Evolutionary conservation across 208 protist species (phyloP).

Genomic region (Leishmania major): DNA sequence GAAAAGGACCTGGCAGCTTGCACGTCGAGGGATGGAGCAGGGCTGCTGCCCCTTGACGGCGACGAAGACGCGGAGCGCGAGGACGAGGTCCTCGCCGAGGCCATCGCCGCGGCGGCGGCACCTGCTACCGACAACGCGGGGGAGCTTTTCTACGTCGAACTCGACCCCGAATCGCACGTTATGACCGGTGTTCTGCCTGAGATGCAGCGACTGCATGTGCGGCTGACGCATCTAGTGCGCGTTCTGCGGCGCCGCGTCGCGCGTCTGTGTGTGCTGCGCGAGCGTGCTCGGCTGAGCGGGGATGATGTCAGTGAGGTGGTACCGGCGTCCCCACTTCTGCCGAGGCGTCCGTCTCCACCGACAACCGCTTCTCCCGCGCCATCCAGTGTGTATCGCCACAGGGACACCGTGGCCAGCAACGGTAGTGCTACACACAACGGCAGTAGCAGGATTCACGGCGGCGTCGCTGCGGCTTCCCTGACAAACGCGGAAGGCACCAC

Average conservation of each 20-base stretch:
- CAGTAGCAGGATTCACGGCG: not conserved
- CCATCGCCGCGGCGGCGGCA: not conserved
- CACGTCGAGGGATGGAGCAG: not conserved
- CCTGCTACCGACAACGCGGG: constrained; percentile 10
- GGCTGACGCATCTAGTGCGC: constrained; percentile 22
- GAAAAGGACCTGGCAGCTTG: not conserved
- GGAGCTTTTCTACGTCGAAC: constrained; percentile 35
- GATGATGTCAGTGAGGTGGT: constrained; percentile 22
- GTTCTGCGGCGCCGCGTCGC: constrained; percentile 22
- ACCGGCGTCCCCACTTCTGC: constrained; percentile 1
- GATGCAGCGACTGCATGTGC: constrained; percentile 37
- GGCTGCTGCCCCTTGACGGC: not conserved
- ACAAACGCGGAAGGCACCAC: not conserved
- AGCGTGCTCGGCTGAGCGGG: constrained; percentile 15
- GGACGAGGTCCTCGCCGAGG: constrained; percentile 3
- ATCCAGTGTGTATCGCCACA: constrained; percentile 3
- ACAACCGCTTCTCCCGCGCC: not conserved
- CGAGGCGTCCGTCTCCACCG: not conserved
- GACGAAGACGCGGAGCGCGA: constrained; percentile 2
- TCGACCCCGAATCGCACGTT: constrained; percentile 26
- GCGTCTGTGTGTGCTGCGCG: constrained; percentile 21
- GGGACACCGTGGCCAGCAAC: constrained; percentile 3
- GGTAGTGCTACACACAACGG: not conserved
- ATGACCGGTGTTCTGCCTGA: constrained; percentile 33
- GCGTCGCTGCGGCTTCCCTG: not conserved